Evolutionary conservation across 441 rosid genomes (phyloP), one percentile per base, ranked within the genome.

Genomic region (Mallotus repandus): DNA sequence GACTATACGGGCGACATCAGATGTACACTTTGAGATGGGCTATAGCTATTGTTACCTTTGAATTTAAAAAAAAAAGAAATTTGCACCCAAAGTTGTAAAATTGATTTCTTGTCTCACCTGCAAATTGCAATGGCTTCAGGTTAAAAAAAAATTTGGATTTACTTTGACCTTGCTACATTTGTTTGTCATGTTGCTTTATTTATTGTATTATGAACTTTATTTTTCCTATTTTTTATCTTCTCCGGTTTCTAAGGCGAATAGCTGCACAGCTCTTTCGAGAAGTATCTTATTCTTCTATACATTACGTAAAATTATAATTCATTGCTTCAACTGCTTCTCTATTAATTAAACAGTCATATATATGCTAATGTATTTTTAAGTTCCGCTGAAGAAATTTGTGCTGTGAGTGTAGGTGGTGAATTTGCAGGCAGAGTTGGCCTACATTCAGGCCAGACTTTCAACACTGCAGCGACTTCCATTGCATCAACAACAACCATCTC

Each of bases 371-470:
- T 35, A 35, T 35, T 45, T 15, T 11, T 18, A 7, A 25, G 25
- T 21, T 15, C 4, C 8, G 12, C 3, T 35, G 11, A 45, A 19
- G 16, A 43, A 19, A 49, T 62, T 60, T 16, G 21, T 49, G 16
- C 18, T 21, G 65, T 59, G 62, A 21, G 0, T 49, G 45, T 76
- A 91, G 97, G 92, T 87, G 8, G 83, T 89, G 82, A 88, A 82
- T 84, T 78, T 93, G 69, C 97, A 89, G 75, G 89, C 94, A 0
- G 98, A 93, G 76, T 75, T 92, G 21, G 87, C 92, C 2, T 84
- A 76, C 74, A 81, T 84, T 60, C 95, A 88, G 77, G 90, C 92
- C 49, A 81, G 81, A 62, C 89, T 93, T 52, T 81, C 92, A 1
- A 81, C 86, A 32, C 13, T 91, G 76, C 91, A 84, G 38, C 80